phyloP scores from a whole-genome alignment of 257 asterid genomes.

The Plantago elongata region DNA sequence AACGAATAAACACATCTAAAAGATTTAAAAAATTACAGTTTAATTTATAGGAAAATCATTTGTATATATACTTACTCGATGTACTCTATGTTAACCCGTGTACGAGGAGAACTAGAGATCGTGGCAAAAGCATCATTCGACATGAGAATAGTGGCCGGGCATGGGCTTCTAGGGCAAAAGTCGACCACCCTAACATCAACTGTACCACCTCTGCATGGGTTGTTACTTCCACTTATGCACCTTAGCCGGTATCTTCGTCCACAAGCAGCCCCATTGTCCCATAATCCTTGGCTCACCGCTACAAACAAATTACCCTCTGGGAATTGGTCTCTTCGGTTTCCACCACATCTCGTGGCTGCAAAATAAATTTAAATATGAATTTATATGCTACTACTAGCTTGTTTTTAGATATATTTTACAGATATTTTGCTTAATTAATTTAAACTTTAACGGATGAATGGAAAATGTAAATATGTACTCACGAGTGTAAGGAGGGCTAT shows the following conservation, averaged over 20 bases:
- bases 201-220: constrained; percentile 33
- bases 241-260: constrained; percentile 43
- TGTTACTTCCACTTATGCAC: constrained; percentile 38
- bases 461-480: no score
- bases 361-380: no score
- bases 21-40: no score
- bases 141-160: constrained; percentile 41
- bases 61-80: constrained; percentile 16
- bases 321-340: constrained; percentile 44
- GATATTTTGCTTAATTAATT: no score
- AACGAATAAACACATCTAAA: no score
- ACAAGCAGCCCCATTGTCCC: constrained; percentile 58
- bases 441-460: background rate
- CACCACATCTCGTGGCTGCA: constrained; percentile 54
- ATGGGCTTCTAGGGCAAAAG: constrained; percentile 25
- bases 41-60: no score
- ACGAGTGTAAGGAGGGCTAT: constrained; percentile 69
- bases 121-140: constrained; percentile 39
- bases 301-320: constrained; percentile 48
- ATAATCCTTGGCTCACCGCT: constrained; percentile 41
- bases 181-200: constrained; percentile 39
- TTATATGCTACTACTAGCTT: no score
- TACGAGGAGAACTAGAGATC: constrained; percentile 22
- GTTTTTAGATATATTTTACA: no score
- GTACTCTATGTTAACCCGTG: constrained; percentile 38